Conservation (phyloP, 164 flowering plant genomes). For the Stephania cephalantha region DNA sequence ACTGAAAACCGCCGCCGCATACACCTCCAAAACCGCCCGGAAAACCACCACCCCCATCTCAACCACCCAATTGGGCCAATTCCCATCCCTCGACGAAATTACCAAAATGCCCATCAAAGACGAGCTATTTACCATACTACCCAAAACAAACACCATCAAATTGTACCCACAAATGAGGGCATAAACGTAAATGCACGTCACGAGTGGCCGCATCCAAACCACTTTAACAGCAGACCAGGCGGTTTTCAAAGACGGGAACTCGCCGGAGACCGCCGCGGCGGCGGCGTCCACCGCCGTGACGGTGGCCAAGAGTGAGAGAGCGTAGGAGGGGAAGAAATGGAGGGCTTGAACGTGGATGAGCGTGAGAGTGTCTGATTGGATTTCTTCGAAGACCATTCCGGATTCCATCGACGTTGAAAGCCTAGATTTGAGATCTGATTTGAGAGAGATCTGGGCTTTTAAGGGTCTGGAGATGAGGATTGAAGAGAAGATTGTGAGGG, state of each 20-base stretch:
- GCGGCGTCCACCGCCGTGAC: slow-evolving; percentile 29
- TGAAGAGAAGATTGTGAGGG: slow-evolving; percentile 33
- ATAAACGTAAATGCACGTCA: slow-evolving; percentile 31
- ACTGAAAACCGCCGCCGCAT: slow-evolving; percentile 39
- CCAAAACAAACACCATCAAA: slow-evolving; percentile 4
- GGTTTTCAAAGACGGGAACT: slow-evolving; percentile 13
- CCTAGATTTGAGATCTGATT: slow-evolving; percentile 26
- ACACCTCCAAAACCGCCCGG: slow-evolving; percentile 29
- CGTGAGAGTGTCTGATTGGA: slow-evolving; percentile 28
- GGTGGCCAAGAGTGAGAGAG: slow-evolving; percentile 36
- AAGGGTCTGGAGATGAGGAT: slow-evolving; percentile 25
- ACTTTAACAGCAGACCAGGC: slow-evolving; percentile 12
- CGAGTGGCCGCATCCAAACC: slow-evolving; percentile 28
- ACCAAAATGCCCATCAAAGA: not conserved
- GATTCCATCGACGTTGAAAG: slow-evolving; percentile 33
- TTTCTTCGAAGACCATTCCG: slow-evolving; percentile 30
- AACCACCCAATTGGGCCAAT: not conserved
- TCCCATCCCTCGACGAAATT: not conserved
- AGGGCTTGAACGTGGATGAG: slow-evolving; percentile 29
- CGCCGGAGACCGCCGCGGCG: slow-evolving; percentile 7
- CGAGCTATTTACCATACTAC: no score
- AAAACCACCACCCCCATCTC: slow-evolving; percentile 6
- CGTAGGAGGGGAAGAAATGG: slow-evolving; percentile 27
- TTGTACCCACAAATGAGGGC: slow-evolving; percentile 18
- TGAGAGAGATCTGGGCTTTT: slow-evolving; percentile 24